Percentiles rank a stretch among this genome's conserved stretches.
Conservation (phyloP, 225 moss, liverwort and hornwort genomes). For the Polytrichum commune region DNA sequence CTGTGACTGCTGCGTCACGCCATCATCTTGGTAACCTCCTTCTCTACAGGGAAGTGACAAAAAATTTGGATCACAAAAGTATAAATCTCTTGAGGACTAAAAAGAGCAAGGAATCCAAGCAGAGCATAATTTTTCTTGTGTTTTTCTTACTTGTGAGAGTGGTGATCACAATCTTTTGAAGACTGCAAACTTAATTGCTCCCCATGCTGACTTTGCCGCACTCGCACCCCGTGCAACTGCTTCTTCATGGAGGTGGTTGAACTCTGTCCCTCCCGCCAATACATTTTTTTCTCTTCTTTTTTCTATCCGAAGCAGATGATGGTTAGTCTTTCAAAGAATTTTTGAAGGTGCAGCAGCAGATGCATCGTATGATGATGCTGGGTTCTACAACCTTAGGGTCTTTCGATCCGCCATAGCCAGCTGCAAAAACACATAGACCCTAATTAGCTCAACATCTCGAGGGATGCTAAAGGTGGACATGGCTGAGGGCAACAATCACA, state of each 20-base stretch:
- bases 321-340: neutral
- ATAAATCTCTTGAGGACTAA: neutral
- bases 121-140: too few species aligned
- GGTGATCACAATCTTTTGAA: neutral
- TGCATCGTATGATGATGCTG: too few species aligned
- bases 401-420: neutral
- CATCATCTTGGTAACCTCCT: slow-evolving; percentile 1
- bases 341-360: neutral
- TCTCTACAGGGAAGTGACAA: slow-evolving; percentile 5
- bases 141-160: slow-evolving; percentile 19
- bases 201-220: slow-evolving; percentile 29
- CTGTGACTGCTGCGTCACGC: slow-evolving; percentile 1
- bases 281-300: slow-evolving; percentile 19
- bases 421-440: neutral
- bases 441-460: too few species aligned
- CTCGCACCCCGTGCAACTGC: slow-evolving; percentile 41
- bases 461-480: too few species aligned
- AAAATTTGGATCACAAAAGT: neutral
- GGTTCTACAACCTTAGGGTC: too few species aligned
- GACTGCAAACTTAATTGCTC: slow-evolving; percentile 14
- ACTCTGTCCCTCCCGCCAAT: slow-evolving; percentile 24
- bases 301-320: neutral
- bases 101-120: neutral
- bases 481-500: too few species aligned
- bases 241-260: slow-evolving; percentile 15